Conservation (phyloP, 2,329 filamentous ascomycete species). For the Didymella pinodella region DNA sequence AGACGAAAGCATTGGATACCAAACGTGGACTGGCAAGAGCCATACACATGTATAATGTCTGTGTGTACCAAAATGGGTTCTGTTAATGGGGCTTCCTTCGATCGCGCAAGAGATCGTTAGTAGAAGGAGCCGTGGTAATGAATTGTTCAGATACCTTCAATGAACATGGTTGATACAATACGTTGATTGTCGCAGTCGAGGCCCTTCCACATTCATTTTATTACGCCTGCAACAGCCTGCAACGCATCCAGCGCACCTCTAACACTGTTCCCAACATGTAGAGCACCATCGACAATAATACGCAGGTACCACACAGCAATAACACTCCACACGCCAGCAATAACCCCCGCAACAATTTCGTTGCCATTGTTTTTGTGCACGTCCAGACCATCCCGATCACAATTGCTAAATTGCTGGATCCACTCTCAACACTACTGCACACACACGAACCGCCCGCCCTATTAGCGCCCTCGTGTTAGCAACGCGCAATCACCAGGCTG, state of each 20-base stretch:
- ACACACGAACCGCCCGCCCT: constrained; percentile 6
- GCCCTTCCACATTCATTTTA: background rate
- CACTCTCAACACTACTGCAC: constrained; percentile 20
- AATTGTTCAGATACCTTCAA: constrained; percentile 38
- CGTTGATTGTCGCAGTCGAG: constrained; percentile 14
- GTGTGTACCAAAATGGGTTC: constrained; percentile 28
- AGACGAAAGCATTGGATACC: constrained; percentile 22
- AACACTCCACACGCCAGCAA: background rate
- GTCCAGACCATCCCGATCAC: constrained; percentile 7
- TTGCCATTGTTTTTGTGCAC: background rate
- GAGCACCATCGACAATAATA: background rate
- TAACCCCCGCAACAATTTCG: background rate
- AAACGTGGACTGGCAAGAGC: constrained; percentile 22
- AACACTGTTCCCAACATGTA: background rate
- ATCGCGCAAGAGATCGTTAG: constrained; percentile 39
- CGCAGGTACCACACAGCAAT: background rate
- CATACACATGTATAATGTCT: constrained; percentile 41
- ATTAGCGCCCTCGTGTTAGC: constrained; percentile 4
- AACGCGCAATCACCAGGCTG: constrained; percentile 4
- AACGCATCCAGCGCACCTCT: background rate
- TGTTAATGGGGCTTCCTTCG: constrained; percentile 29
- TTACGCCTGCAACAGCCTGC: background rate
- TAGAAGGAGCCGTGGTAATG: constrained; percentile 44
- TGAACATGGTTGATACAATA: constrained; percentile 24
- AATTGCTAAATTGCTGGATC: constrained; percentile 14